Evolutionary conservation across 805 yeast species (phyloP), one percentile per base, ranked within the genome.

Genomic region (Candida pseudoglaebosa): DNA sequence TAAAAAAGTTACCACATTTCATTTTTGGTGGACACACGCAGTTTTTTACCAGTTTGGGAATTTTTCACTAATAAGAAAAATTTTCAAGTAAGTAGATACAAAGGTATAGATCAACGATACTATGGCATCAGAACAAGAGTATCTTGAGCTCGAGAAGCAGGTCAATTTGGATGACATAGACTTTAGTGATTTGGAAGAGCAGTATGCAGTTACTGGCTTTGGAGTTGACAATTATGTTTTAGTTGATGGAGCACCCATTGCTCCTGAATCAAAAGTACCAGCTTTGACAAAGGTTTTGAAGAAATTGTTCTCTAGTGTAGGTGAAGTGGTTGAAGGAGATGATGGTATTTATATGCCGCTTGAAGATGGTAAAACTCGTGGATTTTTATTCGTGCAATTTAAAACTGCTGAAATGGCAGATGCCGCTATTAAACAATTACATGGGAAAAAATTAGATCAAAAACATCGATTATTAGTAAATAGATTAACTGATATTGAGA

Each of bases 221-320:
- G 77, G 80, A 36, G 72, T 85, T 41, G 95, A 86, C 54, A 77
- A 77, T 54, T 89, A 78, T 56, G 79, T 91, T 41, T 85, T 91
- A 21, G 84, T 88, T 37, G 97, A 89, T 59, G 99, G 99, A 34
- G 90, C 95, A 8, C 99, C 99, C 49, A 72, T 88, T 45, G 95
- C 95, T 18, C 96, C 97, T 42, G 95, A 83, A 58, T 61, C 87
- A 38, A 93, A 93, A 66, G 85, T 81, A 37, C 85, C 88, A 40
- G 79, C 85, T 42, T 75, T 93, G 57, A 76, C 81, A 50, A 90
- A 87, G 62, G 97, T 95, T 32, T 75, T 93, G 56, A 77, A 75
- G 50, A 91, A 90, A 68, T 73, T 88, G 38, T 82, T 93, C 56
- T 67, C 78, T 34, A 75, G 78, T 47, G 89, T 79, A 33, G 98